Evolutionary conservation across 495 filamentous ascomycete species (phyloP), one percentile per base, ranked within the genome.

Genomic region (Penicillium steckii): DNA sequence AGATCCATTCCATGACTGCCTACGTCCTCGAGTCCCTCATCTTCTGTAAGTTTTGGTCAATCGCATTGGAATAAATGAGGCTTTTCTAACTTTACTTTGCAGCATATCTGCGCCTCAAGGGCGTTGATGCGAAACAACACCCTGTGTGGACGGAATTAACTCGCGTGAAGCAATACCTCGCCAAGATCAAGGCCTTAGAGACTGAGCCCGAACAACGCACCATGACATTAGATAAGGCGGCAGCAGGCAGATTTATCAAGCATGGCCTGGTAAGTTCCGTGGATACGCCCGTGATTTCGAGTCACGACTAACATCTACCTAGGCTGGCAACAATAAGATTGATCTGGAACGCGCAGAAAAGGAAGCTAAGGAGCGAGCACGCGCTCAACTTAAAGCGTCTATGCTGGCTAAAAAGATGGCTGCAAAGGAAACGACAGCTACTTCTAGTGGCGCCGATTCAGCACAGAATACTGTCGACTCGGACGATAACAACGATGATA

Each of bases 1-100:
- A 96, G 72, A 83, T 96, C 50, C 89, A 94, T 61, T 85, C 95
- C 15, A 68, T 94, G 25, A 73, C 83, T 40, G 85, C 90, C 0
- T 97, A 97, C 66, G 81, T 91, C 0, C 83, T 98, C 44, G 91
- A 97, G 56, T 95, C 90, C n/a, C 73, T 96, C 12, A 67, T 97
- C 18, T 97, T 95, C 69, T 93, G 90, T 95, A 69, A 51, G 84
- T 66, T 35, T 18, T 19, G 12, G 21, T 26, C 18, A 18, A 25
- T 27, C 27, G n/a, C 15, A 46, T 5, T 12, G 32, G 8, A 1
- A 18, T 3, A 32, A 7, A 7, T 38, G 15, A 13, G 23, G 4
- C 15, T 47, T 12, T 9, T 6, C 65, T 73, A 40, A 75, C 46
- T 6, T 15, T 3, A 24, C 18, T 37, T 18, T 18, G n/a, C 50